Base-by-base conservation (phyloP, 257 asterid genomes). In the Ligustrum vulgare region DNA sequence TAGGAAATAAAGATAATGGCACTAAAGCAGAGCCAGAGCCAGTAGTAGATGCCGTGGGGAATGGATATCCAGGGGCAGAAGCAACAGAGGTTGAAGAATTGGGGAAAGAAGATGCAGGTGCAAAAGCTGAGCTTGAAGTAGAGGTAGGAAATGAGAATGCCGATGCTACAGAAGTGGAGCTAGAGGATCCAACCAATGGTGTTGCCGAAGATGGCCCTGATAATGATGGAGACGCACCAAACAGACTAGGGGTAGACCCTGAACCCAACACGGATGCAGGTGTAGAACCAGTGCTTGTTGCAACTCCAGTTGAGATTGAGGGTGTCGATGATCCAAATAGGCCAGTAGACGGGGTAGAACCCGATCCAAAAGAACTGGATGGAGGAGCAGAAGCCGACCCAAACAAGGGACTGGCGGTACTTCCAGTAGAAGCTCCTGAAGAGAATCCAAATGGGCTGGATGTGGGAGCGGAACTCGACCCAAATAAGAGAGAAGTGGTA, bases 321-420 rank as follows among this genome's bases (percentile, higher is more conserved):
- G 86, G 6, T 54, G 79, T 35, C 34, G 82, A 75, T 75, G 87
- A 73, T 43, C 87, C 87, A n/a, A 87, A 82, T 12, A 84, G 10
- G 7, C 70, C 47, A 45, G 70, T 22, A 6, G 75, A 39, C 2
- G 67, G 6, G 15, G 67, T 60, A 22, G 67, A 8, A 60, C 33
- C 67, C 7, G 34, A 8, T 18, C 67, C 67, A 60, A 60, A 22
- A 23, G 8, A 18, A 5, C 15, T 9, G 67, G 34, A 23, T 10
- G 28, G 8, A 22, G 34, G 67, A 25, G 34, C 67, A 3, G 34
- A 60, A 23, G 33, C 34, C 6, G 33, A 23, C 34, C 67, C 34
- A 60, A 23, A 60, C 10, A 60, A 60, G 16, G 34, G 67, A 25
- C 16, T 60, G 33, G 67, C 34, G 2, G 67, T 60, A 60, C 15